Conservation (phyloP, 768 basidiomycete genomes). For the Leccinellum rugosiceps region DNA sequence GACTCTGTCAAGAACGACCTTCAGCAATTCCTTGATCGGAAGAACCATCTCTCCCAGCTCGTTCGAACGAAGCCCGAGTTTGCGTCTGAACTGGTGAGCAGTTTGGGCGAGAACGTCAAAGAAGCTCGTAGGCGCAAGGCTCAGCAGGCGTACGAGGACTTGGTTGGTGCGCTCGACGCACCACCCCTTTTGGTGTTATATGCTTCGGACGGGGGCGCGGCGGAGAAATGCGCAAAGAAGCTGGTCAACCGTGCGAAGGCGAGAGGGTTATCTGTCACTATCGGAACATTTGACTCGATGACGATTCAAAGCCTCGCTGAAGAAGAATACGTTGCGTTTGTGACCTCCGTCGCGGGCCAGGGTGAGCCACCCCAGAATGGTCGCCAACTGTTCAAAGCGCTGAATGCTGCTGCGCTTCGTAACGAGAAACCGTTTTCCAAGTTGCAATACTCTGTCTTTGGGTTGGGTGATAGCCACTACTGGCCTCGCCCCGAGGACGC, state of each 20-base stretch:
- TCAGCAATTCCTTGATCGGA: constrained; percentile 88
- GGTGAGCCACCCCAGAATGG: constrained; percentile 86
- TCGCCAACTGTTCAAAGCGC: constrained; percentile 80
- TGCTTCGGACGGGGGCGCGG: constrained; percentile 91
- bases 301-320: constrained; percentile 69
- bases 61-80: constrained; percentile 76
- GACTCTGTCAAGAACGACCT: constrained; percentile 93
- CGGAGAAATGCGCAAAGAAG: constrained; percentile 95
- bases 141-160: constrained; percentile 76
- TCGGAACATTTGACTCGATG: constrained; percentile 79
- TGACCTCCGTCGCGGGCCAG: constrained; percentile 94
- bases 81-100: constrained; percentile 78
- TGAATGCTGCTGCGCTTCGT: constrained; percentile 57
- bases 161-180: constrained; percentile 81
- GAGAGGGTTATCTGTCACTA: constrained; percentile 73
- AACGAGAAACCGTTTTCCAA: constrained; percentile 57
- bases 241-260: constrained; percentile 79
- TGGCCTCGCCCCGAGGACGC: constrained; percentile 97
- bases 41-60: constrained; percentile 95
- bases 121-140: constrained; percentile 82
- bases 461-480: constrained; percentile 97
- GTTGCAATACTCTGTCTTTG: constrained; percentile 82
- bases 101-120: constrained; percentile 78
- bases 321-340: constrained; percentile 75
- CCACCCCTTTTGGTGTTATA: constrained; percentile 89